These are phyloP conservation scores for Sugiyamaella chiloensis DNA, from an alignment of 805 yeast genomes.

Conservation along the genomic window DNA sequence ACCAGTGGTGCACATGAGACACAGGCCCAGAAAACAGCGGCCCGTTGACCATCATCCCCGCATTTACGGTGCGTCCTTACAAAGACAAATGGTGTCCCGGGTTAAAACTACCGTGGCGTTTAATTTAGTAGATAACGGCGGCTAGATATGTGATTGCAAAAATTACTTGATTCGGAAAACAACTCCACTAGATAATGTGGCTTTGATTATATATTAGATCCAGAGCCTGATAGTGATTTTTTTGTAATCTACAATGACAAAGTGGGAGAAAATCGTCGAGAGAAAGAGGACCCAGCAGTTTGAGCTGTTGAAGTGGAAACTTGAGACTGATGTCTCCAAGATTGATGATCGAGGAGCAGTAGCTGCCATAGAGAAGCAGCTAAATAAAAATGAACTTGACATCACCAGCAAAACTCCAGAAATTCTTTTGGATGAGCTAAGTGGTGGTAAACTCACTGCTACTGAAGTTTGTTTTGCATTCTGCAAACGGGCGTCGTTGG, in stretches of 20 bases:
- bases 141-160: too few relatives aligned
- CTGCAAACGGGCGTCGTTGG: conserved; percentile 54
- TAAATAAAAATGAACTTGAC: conserved; percentile 2
- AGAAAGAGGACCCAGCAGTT: not conserved
- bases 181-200: not conserved
- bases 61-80: too few relatives aligned
- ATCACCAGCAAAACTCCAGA: conserved; percentile 12
- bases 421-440: not conserved
- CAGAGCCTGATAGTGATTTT: too few relatives aligned
- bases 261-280: not conserved
- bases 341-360: not conserved
- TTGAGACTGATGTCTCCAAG: not conserved
- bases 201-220: not conserved
- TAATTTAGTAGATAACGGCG: not conserved
- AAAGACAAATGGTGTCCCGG: too few relatives aligned
- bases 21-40: too few relatives aligned
- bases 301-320: not conserved
- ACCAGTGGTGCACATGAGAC: too few relatives aligned
- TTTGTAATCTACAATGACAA: not conserved
- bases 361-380: conserved; percentile 7
- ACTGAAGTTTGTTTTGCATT: conserved; percentile 50
- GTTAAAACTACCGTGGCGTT: too few relatives aligned
- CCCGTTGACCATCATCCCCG: too few relatives aligned
- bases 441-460: conserved; percentile 39
- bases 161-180: not conserved